phyloP scores from a whole-genome alignment of 2,329 filamentous ascomycete genomes.

The Botrytis porri region DNA sequence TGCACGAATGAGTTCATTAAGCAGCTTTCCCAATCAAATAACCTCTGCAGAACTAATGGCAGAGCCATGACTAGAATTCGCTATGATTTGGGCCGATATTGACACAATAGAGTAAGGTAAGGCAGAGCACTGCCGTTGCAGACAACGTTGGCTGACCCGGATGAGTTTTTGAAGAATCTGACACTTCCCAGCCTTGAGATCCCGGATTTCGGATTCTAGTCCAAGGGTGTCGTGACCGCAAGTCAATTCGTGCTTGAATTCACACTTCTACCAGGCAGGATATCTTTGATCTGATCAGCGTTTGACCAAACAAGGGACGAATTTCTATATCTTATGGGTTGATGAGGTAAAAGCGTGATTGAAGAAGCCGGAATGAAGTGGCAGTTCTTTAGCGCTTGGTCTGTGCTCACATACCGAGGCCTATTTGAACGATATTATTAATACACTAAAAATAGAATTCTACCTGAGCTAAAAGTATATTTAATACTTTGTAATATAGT shows the following conservation, averaged over 20 bases:
- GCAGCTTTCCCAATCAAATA: not conserved
- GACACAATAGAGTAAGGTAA: not conserved
- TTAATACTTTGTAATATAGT: too few relatives aligned
- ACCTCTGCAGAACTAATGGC: not conserved
- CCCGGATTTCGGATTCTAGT: not conserved
- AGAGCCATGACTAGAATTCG: not conserved
- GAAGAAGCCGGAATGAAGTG: not conserved
- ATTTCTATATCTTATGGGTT: not conserved
- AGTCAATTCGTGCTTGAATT: not conserved
- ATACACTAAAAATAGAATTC: too few relatives aligned
- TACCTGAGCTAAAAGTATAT: too few relatives aligned
- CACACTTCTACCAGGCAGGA: not conserved
- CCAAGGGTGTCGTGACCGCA: not conserved
- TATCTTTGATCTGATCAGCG: not conserved
- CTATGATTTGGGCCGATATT: not conserved
- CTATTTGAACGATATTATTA: too few relatives aligned
- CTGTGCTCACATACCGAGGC: not conserved
- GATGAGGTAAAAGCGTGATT: not conserved
- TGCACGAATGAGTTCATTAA: not conserved
- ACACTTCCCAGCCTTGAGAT: not conserved
- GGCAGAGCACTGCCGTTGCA: not conserved
- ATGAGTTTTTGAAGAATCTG: not conserved
- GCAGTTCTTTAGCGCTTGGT: not conserved
- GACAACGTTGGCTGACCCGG: not conserved
- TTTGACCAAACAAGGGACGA: not conserved